Evolutionary conservation across 495 filamentous ascomycete species (phyloP).

Genomic region (Lepraria neglecta): DNA sequence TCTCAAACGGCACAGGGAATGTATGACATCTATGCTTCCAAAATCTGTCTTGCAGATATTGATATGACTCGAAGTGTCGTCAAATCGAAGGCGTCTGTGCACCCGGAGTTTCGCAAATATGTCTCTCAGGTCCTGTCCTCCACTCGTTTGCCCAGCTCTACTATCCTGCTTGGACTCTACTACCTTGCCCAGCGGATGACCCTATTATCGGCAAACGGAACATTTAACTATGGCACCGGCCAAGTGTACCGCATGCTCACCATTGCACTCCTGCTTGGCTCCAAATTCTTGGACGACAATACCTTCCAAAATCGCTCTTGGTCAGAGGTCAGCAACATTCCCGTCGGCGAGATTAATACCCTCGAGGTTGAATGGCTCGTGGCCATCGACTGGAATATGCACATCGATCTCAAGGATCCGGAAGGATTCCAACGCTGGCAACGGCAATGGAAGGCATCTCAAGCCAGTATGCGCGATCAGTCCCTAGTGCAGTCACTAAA

Average conservation of each 20-base stretch:
- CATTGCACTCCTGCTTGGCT: constrained; percentile 79
- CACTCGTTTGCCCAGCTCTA: constrained; percentile 89
- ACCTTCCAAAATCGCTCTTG: constrained; percentile 99
- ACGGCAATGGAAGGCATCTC: constrained; percentile 76
- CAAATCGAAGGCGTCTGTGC: constrained; percentile 57
- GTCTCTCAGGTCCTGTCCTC: constrained; percentile 90
- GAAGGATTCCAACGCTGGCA: constrained; percentile 81
- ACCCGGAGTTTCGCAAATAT: constrained; percentile 85
- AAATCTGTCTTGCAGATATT: constrained; percentile 62
- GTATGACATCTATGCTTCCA: constrained; percentile 59
- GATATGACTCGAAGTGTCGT: constrained; percentile 67
- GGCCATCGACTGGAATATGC: constrained; percentile 79
- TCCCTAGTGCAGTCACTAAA: constrained; percentile 47
- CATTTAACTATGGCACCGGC: constrained; percentile 55
- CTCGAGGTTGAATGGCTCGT: constrained; percentile 89
- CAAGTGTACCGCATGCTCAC: constrained; percentile 90
- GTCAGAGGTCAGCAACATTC: constrained; percentile 94
- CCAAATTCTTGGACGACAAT: constrained; percentile 98
- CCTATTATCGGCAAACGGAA: constrained; percentile 55
- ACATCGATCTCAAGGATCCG: constrained; percentile 61
- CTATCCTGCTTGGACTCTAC: constrained; percentile 86
- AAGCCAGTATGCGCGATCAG: constrained; percentile 53
- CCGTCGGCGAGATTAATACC: constrained; percentile 78
- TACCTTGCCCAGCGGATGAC: constrained; percentile 81
- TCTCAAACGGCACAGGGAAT: constrained; percentile 82